Evolutionary conservation across 2,329 filamentous ascomycete genomes (phyloP).

Genomic region (Colletotrichum sp.): DNA sequence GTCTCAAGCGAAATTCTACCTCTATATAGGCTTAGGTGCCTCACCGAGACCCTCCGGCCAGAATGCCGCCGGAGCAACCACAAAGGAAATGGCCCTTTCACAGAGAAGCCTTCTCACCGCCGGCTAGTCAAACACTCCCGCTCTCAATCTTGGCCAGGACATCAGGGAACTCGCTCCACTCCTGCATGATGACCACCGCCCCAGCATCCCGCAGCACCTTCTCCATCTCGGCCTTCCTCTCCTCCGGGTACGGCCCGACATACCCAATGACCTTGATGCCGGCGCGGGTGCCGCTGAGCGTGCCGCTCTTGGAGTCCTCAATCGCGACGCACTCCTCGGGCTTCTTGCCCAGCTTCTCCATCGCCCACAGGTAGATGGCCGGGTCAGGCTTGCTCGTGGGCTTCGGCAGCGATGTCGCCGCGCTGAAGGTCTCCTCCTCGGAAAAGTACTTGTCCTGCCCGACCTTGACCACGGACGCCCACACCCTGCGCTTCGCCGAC

Average conservation of each 20-base stretch:
- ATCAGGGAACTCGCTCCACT: conserved; percentile 63
- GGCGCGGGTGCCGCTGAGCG: conserved; percentile 74
- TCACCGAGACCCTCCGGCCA: background rate
- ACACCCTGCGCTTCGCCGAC: conserved; percentile 78
- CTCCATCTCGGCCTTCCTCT: conserved; percentile 70
- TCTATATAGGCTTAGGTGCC: background rate
- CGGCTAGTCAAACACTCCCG: conserved; percentile 23
- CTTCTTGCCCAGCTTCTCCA: conserved; percentile 74
- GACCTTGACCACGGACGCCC: conserved; percentile 80
- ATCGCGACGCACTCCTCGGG: conserved; percentile 78
- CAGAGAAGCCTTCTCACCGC: conserved; percentile 1
- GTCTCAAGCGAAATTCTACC: background rate
- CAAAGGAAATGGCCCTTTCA: background rate
- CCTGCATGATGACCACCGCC: conserved; percentile 64
- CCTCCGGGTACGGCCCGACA: conserved; percentile 75
- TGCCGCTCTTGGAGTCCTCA: conserved; percentile 89
- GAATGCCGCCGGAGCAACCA: background rate
- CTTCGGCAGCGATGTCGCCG: conserved; percentile 76
- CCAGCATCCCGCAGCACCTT: conserved; percentile 65
- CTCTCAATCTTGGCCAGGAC: conserved; percentile 47
- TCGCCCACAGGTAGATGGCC: conserved; percentile 82
- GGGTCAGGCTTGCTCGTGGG: conserved; percentile 94
- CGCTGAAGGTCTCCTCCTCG: conserved; percentile 78
- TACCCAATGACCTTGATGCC: conserved; percentile 85
- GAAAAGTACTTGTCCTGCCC: conserved; percentile 81